Evolutionary conservation across 2,329 filamentous ascomycete genomes (phyloP), one percentile per base, ranked within the genome.

Genomic region (Stachybotrys elegans): DNA sequence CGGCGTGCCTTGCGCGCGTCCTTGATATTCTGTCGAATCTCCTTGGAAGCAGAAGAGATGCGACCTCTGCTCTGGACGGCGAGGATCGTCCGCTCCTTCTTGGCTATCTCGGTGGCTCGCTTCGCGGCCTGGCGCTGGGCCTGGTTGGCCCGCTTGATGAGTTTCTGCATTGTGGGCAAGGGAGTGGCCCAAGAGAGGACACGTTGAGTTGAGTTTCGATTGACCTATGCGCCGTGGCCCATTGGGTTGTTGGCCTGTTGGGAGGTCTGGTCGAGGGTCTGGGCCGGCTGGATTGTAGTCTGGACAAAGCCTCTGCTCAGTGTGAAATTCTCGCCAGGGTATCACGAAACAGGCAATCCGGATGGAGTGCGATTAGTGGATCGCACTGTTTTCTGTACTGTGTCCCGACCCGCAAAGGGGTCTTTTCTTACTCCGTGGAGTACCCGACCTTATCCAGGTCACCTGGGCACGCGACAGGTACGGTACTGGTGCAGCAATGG

Each of bases 111-210:
- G 49, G 71, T 67, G 27, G 58, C 60, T 43, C 72, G 71, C 43
- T 75, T 75, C 47, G 67, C 62, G 44, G 74, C 78, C 67, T 84
- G 81, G 62, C 78, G 80, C 67, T 85, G 75, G 52, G 84, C 84
- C 62, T 84, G 73, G 44, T 76, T 70, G 43, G 83, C 81, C 54
- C 83, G 80, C 57, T 79, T 79, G 50, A 83, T 71, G 50, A 88
- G 72, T 66, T 84, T 86, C 68, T 88, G 81, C 86, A 88, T 89
- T 50, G 51, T 66, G 57, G 49, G 46, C 46, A 43, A 38, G 42
- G 31, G 40, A 21, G 12, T 13, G 19, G n/a, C 9, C 31, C 31
- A 7, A 16, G 9, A 14, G 25, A 29, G 25, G 19, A 8, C n/a
- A 9, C 9, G 3, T 34, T 17, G 31, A 9, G 31, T n/a, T n/a